Percentiles rank a stretch among this genome's conserved stretches.
phyloP scores from a whole-genome alignment of 805 yeast species.

The Candida insectorum region DNA sequence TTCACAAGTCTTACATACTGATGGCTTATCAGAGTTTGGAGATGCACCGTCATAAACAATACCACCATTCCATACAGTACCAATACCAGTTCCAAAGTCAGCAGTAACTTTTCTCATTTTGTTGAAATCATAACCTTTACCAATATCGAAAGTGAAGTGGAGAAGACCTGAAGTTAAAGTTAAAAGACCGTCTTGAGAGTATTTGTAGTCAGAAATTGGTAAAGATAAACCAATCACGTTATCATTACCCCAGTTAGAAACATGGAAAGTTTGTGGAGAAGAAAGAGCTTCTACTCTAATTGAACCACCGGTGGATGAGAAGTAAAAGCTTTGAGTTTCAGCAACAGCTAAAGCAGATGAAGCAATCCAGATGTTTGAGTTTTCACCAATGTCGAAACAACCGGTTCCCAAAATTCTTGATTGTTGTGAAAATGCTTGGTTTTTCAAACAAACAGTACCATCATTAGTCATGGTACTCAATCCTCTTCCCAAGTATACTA shows the following conservation, averaged over 20 bases:
- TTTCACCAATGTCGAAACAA: slow-evolving; percentile 17
- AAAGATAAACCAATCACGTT: slow-evolving; percentile 13
- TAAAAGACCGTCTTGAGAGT: slow-evolving; percentile 9
- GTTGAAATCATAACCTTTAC: slow-evolving; percentile 14
- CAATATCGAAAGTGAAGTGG: slow-evolving; percentile 12
- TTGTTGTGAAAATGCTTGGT: slow-evolving; percentile 16
- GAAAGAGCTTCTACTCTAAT: slow-evolving; percentile 14
- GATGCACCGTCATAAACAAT: slow-evolving; percentile 13
- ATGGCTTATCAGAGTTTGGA: slow-evolving; percentile 14
- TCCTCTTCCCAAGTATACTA: slow-evolving; percentile 11
- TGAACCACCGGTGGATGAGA: slow-evolving; percentile 12
- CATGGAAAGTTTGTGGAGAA: slow-evolving; percentile 16
- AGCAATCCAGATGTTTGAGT: slow-evolving; percentile 13
- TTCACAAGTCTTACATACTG: slow-evolving; percentile 14
- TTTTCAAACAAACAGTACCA: slow-evolving; percentile 21
- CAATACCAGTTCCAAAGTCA: slow-evolving; percentile 14
- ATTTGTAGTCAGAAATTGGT: slow-evolving; percentile 8
- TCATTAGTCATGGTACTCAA: slow-evolving; percentile 14
- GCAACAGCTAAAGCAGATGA: slow-evolving; percentile 9
- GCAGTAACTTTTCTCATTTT: slow-evolving; percentile 12
- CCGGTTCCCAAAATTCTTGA: slow-evolving; percentile 18
- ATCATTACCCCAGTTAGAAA: slow-evolving; percentile 17
- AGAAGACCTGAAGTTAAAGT: slow-evolving; percentile 8
- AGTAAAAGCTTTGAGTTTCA: slow-evolving; percentile 13
- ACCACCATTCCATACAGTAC: slow-evolving; percentile 16